phyloP scores from a whole-genome alignment of 2,329 filamentous ascomycete genomes.

The Orbilia oligospora region DNA sequence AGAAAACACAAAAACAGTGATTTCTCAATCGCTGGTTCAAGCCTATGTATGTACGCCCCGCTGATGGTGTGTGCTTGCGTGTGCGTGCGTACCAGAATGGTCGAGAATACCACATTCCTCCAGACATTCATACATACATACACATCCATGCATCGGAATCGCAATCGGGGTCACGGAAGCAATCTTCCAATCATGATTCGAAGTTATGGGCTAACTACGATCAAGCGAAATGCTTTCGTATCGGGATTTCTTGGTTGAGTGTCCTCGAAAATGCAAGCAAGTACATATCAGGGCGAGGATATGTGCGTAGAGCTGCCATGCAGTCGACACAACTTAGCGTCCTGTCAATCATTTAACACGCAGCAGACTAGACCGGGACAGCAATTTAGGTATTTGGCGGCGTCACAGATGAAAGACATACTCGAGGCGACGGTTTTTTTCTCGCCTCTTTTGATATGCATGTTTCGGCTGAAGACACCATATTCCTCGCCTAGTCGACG shows the following conservation, averaged over 20 bases:
- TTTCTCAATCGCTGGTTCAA: not conserved
- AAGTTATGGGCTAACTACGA: not conserved
- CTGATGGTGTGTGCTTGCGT: not conserved
- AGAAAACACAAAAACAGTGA: slow-evolving; percentile 21
- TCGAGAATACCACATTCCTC: slow-evolving; percentile 28
- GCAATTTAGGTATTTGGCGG: slow-evolving; percentile 18
- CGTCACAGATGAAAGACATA: slow-evolving; percentile 32
- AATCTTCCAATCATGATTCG: slow-evolving; percentile 15
- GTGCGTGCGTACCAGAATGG: slow-evolving; percentile 16
- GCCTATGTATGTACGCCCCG: slow-evolving; percentile 5
- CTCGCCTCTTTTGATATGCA: slow-evolving; percentile 43
- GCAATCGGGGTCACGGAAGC: slow-evolving; percentile 29
- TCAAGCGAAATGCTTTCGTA: slow-evolving; percentile 29
- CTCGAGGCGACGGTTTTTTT: slow-evolving; percentile 43
- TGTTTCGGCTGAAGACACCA: slow-evolving; percentile 61
- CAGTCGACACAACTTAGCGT: slow-evolving; percentile 29
- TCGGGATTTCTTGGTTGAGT: slow-evolving; percentile 31
- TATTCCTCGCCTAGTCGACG: slow-evolving; percentile 59
- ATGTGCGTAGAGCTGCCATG: slow-evolving; percentile 13
- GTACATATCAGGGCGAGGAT: not conserved
- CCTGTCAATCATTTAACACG: slow-evolving; percentile 38
- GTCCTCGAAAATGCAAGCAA: slow-evolving; percentile 1
- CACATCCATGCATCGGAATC: slow-evolving; percentile 26
- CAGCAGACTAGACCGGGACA: slow-evolving; percentile 33
- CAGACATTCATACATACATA: slow-evolving; percentile 8